Percentiles rank a stretch among this genome's conserved stretches.
phyloP scores from a whole-genome alignment of 2,329 filamentous ascomycete genomes.

The Cordyceps fumosorosea region DNA sequence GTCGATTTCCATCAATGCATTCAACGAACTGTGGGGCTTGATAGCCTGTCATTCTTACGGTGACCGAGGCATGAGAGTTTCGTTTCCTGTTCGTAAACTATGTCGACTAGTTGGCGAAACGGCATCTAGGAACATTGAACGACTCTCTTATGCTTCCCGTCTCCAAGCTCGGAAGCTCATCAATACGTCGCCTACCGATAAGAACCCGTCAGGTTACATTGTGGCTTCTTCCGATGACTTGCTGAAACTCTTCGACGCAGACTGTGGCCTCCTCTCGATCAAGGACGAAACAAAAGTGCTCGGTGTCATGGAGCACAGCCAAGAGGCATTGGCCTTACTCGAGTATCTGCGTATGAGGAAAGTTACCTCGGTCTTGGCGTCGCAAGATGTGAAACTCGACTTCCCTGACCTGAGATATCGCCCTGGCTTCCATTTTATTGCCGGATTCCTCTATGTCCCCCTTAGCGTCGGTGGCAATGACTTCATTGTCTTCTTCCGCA shows the following conservation, averaged over 20 bases:
- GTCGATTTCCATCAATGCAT: conserved; percentile 88
- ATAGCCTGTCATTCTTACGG: conserved; percentile 84
- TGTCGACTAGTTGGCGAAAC: conserved; percentile 82
- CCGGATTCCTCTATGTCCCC: conserved; percentile 75
- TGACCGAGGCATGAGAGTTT: conserved; percentile 73
- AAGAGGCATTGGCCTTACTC: conserved; percentile 76
- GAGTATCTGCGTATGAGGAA: conserved; percentile 76
- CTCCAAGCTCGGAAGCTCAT: conserved; percentile 83
- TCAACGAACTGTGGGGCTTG: conserved; percentile 78
- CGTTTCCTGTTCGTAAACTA: conserved; percentile 88
- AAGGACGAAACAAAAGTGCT: conserved; percentile 83
- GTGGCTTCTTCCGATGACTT: conserved; percentile 84
- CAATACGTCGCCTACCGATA: conserved; percentile 72
- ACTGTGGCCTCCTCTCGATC: conserved; percentile 80
- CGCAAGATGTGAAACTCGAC: conserved; percentile 67
- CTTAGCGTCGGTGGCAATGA: conserved; percentile 69
- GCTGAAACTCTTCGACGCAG: conserved; percentile 75
- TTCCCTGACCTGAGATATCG: conserved; percentile 76
- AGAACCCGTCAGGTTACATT: conserved; percentile 83
- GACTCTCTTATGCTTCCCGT: conserved; percentile 77
- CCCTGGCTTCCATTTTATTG: conserved; percentile 71
- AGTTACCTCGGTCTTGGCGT: conserved; percentile 68
- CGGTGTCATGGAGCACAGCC: conserved; percentile 65
- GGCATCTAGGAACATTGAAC: conserved; percentile 79
- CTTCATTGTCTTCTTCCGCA: conserved; percentile 90